These are phyloP conservation scores for Monosporozyma siamensis DNA, from an alignment of 805 yeast species.

Conservation along the genomic window DNA sequence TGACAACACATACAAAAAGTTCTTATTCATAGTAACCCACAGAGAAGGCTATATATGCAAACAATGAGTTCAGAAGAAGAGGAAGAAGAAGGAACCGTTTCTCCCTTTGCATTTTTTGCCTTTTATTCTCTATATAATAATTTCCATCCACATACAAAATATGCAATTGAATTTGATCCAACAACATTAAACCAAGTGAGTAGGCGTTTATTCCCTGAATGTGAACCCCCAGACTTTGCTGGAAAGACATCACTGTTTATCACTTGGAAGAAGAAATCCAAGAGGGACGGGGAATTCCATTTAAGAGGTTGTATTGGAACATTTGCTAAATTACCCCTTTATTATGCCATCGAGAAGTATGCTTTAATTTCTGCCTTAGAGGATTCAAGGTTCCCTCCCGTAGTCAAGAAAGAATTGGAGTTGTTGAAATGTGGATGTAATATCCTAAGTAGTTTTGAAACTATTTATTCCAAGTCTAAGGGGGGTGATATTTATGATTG, in stretches of 20 bases:
- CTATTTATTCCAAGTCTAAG: slow-evolving; percentile 34
- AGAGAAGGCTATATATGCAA: no score
- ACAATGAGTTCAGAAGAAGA: background rate
- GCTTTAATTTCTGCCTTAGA: slow-evolving; percentile 63
- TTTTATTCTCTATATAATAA: slow-evolving; percentile 23
- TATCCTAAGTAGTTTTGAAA: slow-evolving; percentile 33
- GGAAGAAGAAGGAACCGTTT: slow-evolving; percentile 4
- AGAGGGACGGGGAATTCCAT: slow-evolving; percentile 9
- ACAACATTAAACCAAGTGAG: slow-evolving; percentile 14
- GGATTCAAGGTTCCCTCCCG: slow-evolving; percentile 71
- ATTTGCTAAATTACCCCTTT: slow-evolving; percentile 47
- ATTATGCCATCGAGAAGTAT: slow-evolving; percentile 51
- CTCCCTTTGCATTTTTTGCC: slow-evolving; percentile 30
- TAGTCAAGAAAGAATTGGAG: slow-evolving; percentile 45
- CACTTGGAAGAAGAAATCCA: slow-evolving; percentile 60
- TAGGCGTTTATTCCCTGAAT: slow-evolving; percentile 12
- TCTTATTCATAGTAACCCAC: no score
- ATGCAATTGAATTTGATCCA: background rate
- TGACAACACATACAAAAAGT: no score
- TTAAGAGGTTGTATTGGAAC: slow-evolving; percentile 94
- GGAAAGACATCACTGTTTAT: slow-evolving; percentile 61
- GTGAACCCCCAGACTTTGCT: slow-evolving; percentile 2
- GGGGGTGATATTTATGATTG: slow-evolving; percentile 55
- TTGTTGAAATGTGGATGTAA: slow-evolving; percentile 33
- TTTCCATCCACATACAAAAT: slow-evolving; percentile 5